phyloP scores from a whole-genome alignment of 305 asterid species.

The Caryopteris hybrid region DNA sequence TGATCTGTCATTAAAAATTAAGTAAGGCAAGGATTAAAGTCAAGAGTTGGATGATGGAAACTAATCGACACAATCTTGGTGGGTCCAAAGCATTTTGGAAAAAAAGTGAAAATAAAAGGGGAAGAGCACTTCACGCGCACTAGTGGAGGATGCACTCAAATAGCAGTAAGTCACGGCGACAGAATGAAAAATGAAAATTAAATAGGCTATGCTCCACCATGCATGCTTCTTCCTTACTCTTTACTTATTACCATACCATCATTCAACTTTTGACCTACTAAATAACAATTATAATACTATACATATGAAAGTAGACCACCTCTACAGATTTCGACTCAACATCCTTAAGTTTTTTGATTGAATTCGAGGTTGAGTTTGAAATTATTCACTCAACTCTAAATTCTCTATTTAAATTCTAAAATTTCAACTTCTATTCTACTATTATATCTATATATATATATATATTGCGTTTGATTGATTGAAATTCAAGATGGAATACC shows the following conservation, averaged over 20 bases:
- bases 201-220: slow-evolving; percentile 19
- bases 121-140: slow-evolving; percentile 42
- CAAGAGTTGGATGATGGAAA: neutral
- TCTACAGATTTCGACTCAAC: too few species aligned
- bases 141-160: slow-evolving; percentile 36
- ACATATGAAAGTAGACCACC: too few species aligned
- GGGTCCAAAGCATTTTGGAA: slow-evolving; percentile 39
- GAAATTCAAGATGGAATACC: too few species aligned
- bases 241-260: neutral
- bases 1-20: neutral
- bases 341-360: too few species aligned
- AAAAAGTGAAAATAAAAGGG: slow-evolving; percentile 37
- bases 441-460: too few species aligned
- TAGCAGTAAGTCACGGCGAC: slow-evolving; percentile 43
- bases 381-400: too few species aligned
- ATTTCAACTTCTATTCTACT: too few species aligned
- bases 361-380: too few species aligned
- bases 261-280: neutral
- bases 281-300: too few species aligned
- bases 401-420: too few species aligned
- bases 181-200: slow-evolving; percentile 19
- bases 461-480: too few species aligned
- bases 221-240: slow-evolving; percentile 18
- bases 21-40: too few species aligned
- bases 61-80: slow-evolving; percentile 28